Conservation (phyloP, 2,329 filamentous ascomycete species). For the Ascochyta pisi region DNA sequence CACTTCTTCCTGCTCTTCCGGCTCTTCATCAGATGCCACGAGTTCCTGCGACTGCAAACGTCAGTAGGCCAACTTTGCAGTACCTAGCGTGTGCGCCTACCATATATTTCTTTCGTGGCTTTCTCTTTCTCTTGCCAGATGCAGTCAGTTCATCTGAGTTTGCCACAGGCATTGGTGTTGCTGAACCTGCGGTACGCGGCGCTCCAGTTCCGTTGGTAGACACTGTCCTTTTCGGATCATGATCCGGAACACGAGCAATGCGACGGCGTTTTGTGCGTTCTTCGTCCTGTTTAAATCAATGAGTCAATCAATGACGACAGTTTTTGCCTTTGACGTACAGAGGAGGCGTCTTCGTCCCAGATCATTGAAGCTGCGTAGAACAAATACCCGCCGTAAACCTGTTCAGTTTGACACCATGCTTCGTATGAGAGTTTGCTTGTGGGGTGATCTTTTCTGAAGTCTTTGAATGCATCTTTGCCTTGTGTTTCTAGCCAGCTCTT, state of each 20-base stretch:
- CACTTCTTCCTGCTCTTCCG: conserved; percentile 27
- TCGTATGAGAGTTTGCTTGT: conserved; percentile 38
- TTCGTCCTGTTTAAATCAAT: conserved; percentile 38
- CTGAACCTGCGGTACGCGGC: conserved; percentile 21
- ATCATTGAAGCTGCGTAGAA: conserved; percentile 40
- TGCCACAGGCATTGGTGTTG: conserved; percentile 23
- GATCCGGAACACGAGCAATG: conserved; percentile 28
- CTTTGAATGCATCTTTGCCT: conserved; percentile 24
- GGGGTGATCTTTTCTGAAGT: conserved; percentile 33
- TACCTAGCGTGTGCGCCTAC: conserved; percentile 20
- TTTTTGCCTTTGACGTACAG: conserved; percentile 28
- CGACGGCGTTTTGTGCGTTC: conserved; percentile 27
- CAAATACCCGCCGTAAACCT: conserved; percentile 38
- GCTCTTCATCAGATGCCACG: conserved; percentile 37
- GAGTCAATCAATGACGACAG: conserved; percentile 1
- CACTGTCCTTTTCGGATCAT: conserved; percentile 35
- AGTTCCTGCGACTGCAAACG: conserved; percentile 37
- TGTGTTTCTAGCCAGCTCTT: conserved; percentile 8
- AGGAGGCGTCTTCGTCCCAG: conserved; percentile 38
- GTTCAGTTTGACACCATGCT: conserved; percentile 38
- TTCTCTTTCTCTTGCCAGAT: conserved; percentile 40
- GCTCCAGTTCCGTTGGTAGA: conserved; percentile 35
- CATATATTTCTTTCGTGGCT: conserved; percentile 38
- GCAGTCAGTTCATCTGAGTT: conserved; percentile 29
- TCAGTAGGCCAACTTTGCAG: conserved; percentile 17